Evolutionary conservation across 257 asterid genomes (phyloP).

Genomic region (Lithospermum erythrorhizon): DNA sequence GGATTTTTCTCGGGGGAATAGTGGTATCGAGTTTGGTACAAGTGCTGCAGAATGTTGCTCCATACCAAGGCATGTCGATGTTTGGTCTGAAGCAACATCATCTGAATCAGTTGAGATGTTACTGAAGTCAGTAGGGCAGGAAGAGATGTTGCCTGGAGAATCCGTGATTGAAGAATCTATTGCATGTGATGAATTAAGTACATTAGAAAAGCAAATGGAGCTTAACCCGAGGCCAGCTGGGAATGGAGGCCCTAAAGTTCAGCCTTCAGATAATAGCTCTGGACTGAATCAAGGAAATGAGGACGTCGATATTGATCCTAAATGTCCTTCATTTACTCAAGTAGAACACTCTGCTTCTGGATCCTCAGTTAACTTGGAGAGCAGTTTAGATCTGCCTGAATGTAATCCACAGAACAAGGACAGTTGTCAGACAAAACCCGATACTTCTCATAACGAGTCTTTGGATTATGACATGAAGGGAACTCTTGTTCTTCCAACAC

Average conservation of each 20-base stretch:
- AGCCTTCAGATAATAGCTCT: constrained; percentile 24
- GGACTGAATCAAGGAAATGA: constrained; percentile 22
- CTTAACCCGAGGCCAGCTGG: constrained; percentile 23
- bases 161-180: constrained; percentile 37
- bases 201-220: constrained; percentile 28
- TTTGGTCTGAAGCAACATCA: constrained; percentile 99
- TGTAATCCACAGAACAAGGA: constrained; percentile 17
- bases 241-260: constrained; percentile 23
- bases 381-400: constrained; percentile 15
- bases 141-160: constrained; percentile 65
- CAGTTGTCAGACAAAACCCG: constrained; percentile 23
- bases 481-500: constrained; percentile 19
- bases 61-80: constrained; percentile 85
- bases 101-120: constrained; percentile 98
- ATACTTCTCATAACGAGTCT: constrained; percentile 23
- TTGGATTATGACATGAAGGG: constrained; percentile 24
- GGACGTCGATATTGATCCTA: constrained; percentile 16
- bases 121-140: constrained; percentile 91
- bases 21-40: constrained; percentile 73
- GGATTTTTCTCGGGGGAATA: constrained; percentile 85
- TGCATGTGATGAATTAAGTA: constrained; percentile 36
- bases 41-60: constrained; percentile 79
- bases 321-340: constrained; percentile 18
- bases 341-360: constrained; percentile 23
- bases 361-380: constrained; percentile 20